phyloP scores from a whole-genome alignment of 257 asterid genomes.

The Scutellaria baicalensis region DNA sequence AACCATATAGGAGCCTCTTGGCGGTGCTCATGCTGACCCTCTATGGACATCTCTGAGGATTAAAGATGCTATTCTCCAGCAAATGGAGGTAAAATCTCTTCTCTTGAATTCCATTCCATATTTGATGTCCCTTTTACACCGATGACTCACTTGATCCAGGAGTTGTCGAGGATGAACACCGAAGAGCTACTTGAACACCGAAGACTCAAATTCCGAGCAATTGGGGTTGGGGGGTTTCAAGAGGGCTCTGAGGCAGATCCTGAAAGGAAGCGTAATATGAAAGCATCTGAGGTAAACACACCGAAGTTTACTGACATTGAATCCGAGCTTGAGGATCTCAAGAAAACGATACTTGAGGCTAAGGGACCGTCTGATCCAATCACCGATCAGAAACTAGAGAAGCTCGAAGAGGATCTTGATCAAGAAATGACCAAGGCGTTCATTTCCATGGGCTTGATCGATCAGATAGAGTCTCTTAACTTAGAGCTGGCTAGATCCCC shows the following conservation, averaged over 20 bases:
- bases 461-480: conserved; percentile 31
- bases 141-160: conserved; percentile 23
- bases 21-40: conserved; percentile 62
- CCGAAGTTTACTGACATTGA: conserved; percentile 31
- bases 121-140: background rate
- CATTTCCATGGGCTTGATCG: conserved; percentile 37
- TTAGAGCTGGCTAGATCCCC: conserved; percentile 37
- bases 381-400: conserved; percentile 23
- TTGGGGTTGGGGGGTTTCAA: conserved; percentile 33
- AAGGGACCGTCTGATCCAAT: conserved; percentile 34
- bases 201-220: conserved; percentile 36
- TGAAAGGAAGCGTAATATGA: conserved; percentile 38
- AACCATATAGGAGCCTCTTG: conserved; percentile 47
- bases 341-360: conserved; percentile 28
- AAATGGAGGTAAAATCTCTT: conserved; percentile 36
- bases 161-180: conserved; percentile 35
- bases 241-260: conserved; percentile 34
- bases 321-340: conserved; percentile 41
- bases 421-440: conserved; percentile 42
- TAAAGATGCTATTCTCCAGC: conserved; percentile 38
- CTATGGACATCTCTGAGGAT: conserved; percentile 45
- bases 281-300: conserved; percentile 29
- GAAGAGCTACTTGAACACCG: conserved; percentile 38
- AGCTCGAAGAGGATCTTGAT: conserved; percentile 40
- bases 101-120: background rate